Evolutionary conservation across 768 basidiomycete genomes (phyloP).

Genomic region (Trametes elegans): DNA sequence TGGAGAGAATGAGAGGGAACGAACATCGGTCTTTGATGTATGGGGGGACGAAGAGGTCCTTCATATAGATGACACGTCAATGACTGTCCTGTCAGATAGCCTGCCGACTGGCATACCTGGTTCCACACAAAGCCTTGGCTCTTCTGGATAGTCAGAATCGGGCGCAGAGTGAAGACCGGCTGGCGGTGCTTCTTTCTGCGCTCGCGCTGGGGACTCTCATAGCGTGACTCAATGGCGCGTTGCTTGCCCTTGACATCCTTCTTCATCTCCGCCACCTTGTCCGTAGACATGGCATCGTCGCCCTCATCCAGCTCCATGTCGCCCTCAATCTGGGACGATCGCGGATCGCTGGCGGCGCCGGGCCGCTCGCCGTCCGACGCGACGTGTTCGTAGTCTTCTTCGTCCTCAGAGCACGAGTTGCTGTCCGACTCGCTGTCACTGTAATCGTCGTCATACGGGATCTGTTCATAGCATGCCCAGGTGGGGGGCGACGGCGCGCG

Average conservation of each 20-base stretch:
- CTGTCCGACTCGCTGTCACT: conserved; percentile 54
- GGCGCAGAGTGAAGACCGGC: conserved; percentile 62
- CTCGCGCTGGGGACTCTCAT: conserved; percentile 47
- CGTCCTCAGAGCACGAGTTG: conserved; percentile 72
- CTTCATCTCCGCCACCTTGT: conserved; percentile 41
- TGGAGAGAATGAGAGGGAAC: conserved; percentile 34
- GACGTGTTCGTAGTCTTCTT: conserved; percentile 52
- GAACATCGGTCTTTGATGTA: conserved; percentile 89
- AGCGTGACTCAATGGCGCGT: conserved; percentile 68
- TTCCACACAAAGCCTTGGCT: conserved; percentile 93
- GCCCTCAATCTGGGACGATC: conserved; percentile 32
- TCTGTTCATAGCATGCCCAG: conserved; percentile 91
- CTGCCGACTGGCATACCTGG: conserved; percentile 50
- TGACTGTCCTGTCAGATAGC: not conserved
- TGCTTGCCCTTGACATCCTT: conserved; percentile 80
- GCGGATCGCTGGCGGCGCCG: conserved; percentile 29
- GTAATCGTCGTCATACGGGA: conserved; percentile 64
- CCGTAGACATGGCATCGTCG: conserved; percentile 35
- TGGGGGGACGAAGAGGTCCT: conserved; percentile 86
- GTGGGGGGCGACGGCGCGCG: conserved; percentile 82
- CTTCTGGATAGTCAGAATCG: conserved; percentile 82
- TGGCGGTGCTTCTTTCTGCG: conserved; percentile 54
- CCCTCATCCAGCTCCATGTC: conserved; percentile 54
- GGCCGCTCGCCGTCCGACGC: conserved; percentile 25
- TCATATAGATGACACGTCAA: not conserved